Base-by-base conservation (phyloP, 805 yeast genomes). In the Pichia occidentalis region DNA sequence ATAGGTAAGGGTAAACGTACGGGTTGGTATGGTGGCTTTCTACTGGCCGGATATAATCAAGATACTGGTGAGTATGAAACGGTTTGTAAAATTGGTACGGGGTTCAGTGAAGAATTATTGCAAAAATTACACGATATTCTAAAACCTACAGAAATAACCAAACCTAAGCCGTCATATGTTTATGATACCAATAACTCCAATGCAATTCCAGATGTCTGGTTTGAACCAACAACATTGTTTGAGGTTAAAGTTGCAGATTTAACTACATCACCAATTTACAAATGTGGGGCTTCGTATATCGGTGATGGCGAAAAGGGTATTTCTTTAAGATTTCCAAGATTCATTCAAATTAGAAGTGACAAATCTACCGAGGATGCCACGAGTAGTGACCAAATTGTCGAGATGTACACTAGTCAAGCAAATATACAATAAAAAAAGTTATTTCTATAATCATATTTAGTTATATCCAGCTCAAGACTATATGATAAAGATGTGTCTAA, bases 1-100 rank as follows among this genome's bases (percentile, higher is more conserved):
- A 75, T 75, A 48, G 98, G 98, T 16, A 77, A 78, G 42, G 98
- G 98, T 30, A 92, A 90, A 60, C 74, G 98, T 54, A 88, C 97
- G 0, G 95, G 95, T 9, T 73, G 82, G 44, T 92, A 90, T 57
- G 98, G 98, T 36, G 98, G 97, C 3, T 92, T 88, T 53, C 60
- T 92, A 27, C 66, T 92, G 35, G 97, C 95, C 0, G 81, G 94
- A 22, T 90, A 86, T 55, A 92, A 92, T 53, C 78, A 77, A 39
- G 96, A 90, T 41, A 74, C 86, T 0, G 97, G 94, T 17, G 97
- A 88, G 52, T 86, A 74, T 56, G 97, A 92, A 59, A 84, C 97
- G 0, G 81, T 95, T 29, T 92, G 98, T 64, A 92, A 92, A 58
- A 88, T 94, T 39, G 98, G 98, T 33, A 92, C 98, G 1, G 98